Base-by-base conservation (phyloP, 1,139 yeast genomes). In the Lodderomyces jiufengensis region DNA sequence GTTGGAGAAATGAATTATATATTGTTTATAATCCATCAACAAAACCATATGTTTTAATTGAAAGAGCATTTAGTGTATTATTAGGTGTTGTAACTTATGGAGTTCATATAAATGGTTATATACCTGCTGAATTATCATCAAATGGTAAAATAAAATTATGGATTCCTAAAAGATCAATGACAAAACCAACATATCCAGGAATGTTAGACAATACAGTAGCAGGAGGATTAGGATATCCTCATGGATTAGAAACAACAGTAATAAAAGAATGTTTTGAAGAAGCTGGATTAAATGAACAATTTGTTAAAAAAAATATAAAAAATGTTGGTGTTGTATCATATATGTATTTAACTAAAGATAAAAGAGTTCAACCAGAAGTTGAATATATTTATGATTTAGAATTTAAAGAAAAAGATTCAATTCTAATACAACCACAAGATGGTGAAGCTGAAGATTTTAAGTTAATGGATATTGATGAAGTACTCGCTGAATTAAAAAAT, bases 191-290 rank as follows among this genome's bases (percentile, higher is more conserved):
- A 0, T 88, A 78, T 61, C 97, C 98, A 0, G 84, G 86, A 0
- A 83, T 78, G 85, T 70, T 88, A 30, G 98, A 92, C 56, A 92
- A 90, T 54, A 86, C 95, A 1, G 86, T 92, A 5, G 98, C 96
- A 0, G 98, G 98, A 1, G 98, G 98, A 0, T 55, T 92, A 14
- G 96, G 95, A 0, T 71, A 81, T 52, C 96, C 95, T 0, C 66
- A 77, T 47, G 88, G 92, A 0, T 62, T 82, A 2, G 64, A 68
- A 53, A 95, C 86, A 33, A 90, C 97, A 0, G 78, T 81, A 3
- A 49, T 85, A 14, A 92, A 92, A 54, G 98, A 92, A 54, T 80
- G 95, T 48, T 70, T 66, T 43, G 98, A 92, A 52, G 98, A 92
- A 53, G 98, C 96, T 0, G 95, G 95, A 0, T 59, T 92, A n/a